Evolutionary conservation across 73 alveolate genomes (phyloP), one percentile per base, ranked within the genome.

Genomic region (Paramecium sonneborni): DNA sequence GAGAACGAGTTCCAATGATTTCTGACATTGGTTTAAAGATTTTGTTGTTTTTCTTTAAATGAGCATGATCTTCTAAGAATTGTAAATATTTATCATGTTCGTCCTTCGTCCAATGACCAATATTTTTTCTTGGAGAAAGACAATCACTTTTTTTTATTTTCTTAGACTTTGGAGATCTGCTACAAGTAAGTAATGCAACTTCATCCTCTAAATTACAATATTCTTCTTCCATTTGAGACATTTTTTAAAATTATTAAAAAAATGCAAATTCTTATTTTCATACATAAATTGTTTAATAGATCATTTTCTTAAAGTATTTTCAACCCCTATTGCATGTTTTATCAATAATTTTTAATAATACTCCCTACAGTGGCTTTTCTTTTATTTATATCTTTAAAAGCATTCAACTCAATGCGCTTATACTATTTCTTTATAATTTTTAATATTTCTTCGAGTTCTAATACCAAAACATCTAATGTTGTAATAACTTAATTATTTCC

Each of bases 281-380:
- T 52, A 18, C 26, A 52, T 52, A 52, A 52, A n/a, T 18, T 52
- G 68, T 4, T 62, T 62, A 11, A 32, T 26, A 62, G 44, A 23
- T 79, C 90, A 79, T 44, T 41, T 69, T 92, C 96, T 89, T 56
- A 95, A 58, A 6, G 95, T 57, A 52, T 79, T 94, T 85, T 95
- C 97, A 21, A 95, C 98, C 67, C 67, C 96, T 92, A 10, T 70
- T 43, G 72, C 98, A 95, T 1, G 98, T 95, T 92, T 95, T 95
- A 46, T 95, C 98, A n/a, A 95, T 85, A 20, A 95, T 68, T 62
- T 85, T n/a, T 92, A 0, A 95, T 86, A n/a, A 95, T 72, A 56
- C 92, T 94, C 37, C 92, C 97, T 88, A 94, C 98, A 5, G 96
- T 94, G 23, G 85, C 92, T 82, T 94, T 85, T 67, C 98, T 92